These are phyloP conservation scores for Canavalia ensiformis DNA, from an alignment of 306 rosid genomes.

Conservation along the genomic window DNA sequence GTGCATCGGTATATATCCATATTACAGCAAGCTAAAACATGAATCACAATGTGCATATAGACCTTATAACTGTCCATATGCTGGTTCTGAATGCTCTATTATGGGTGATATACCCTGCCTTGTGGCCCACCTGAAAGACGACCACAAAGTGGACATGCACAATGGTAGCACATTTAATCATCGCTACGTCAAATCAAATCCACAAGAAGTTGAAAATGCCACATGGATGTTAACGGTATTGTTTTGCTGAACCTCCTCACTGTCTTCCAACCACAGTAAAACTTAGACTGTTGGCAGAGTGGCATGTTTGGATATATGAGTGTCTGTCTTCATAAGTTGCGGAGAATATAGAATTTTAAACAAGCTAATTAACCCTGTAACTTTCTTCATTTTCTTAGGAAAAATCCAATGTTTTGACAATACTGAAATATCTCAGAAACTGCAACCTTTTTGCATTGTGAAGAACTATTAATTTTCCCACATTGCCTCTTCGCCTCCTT, in stretches of 20 bases:
- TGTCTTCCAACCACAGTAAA: not conserved
- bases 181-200: constrained; percentile 94
- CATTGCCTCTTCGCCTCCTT: not conserved
- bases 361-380: not conserved
- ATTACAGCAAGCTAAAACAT: constrained; percentile 92
- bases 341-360: constrained; percentile 31
- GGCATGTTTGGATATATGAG: not conserved
- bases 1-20: constrained; percentile 86
- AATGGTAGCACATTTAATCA: constrained; percentile 94
- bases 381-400: constrained; percentile 22
- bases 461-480: not conserved
- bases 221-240: constrained; percentile 98
- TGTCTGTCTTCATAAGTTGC: constrained; percentile 8
- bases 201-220: constrained; percentile 97
- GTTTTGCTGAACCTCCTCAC: constrained; percentile 31
- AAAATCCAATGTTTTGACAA: constrained; percentile 11
- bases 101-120: constrained; percentile 85
- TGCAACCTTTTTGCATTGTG: not conserved
- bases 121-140: constrained; percentile 85
- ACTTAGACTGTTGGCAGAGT: constrained; percentile 23
- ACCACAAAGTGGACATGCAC: constrained; percentile 99
- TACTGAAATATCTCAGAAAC: constrained; percentile 5
- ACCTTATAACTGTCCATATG: constrained; percentile 94
- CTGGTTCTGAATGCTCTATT: constrained; percentile 88
- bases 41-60: constrained; percentile 83